phyloP scores from a whole-genome alignment of 1,139 yeast genomes.

The Maudiozyma humilis region DNA sequence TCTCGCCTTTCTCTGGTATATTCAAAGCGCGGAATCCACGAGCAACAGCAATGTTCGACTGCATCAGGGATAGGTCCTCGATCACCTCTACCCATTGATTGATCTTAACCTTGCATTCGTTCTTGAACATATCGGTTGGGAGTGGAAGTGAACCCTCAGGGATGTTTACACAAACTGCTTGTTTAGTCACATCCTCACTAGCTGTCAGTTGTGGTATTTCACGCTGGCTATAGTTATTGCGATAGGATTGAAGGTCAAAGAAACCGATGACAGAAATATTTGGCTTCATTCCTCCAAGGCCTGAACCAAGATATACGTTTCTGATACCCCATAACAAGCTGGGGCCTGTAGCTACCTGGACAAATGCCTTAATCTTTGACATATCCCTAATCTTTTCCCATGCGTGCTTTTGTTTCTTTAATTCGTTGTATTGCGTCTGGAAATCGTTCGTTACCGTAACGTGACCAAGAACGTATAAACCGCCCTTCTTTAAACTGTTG shows the following conservation, averaged over 20 bases:
- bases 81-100: slow-evolving; percentile 87
- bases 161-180: slow-evolving; percentile 13
- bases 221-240: slow-evolving; percentile 6
- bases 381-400: slow-evolving; percentile 79
- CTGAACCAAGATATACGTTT: slow-evolving; percentile 84
- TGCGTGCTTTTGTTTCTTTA: slow-evolving; percentile 63
- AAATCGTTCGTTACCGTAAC: slow-evolving; percentile 56
- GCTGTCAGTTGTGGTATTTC: slow-evolving; percentile 7
- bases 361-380: slow-evolving; percentile 79
- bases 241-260: slow-evolving; percentile 40
- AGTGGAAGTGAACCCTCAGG: slow-evolving; percentile 33
- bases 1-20: slow-evolving; percentile 40
- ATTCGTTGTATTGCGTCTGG: slow-evolving; percentile 55
- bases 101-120: slow-evolving; percentile 60
- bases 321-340: slow-evolving; percentile 93
- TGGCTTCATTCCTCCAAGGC: slow-evolving; percentile 95
- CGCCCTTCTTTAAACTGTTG: slow-evolving; percentile 90
- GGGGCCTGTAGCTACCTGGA: slow-evolving; percentile 84
- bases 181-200: slow-evolving; percentile 5
- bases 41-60: slow-evolving; percentile 88
- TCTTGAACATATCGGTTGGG: slow-evolving; percentile 77
- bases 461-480: slow-evolving; percentile 85
- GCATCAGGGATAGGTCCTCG: slow-evolving; percentile 87
- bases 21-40: slow-evolving; percentile 65
- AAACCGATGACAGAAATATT: slow-evolving; percentile 88